Conservation (phyloP, 1,284 basidiomycete genomes). For the Ustilago bromivora region DNA sequence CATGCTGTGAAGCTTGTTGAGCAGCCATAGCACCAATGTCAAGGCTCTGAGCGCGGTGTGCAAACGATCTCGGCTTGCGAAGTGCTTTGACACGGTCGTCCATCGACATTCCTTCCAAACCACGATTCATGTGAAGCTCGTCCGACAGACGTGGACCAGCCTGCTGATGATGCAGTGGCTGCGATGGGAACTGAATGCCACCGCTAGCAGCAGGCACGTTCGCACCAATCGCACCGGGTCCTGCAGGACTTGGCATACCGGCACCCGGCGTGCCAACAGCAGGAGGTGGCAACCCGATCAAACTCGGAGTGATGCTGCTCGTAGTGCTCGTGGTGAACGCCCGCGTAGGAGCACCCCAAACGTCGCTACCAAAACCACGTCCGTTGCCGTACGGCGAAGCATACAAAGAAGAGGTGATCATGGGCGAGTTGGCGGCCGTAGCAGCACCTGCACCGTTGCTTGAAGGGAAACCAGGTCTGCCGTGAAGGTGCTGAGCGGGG, state of each 20-base stretch:
- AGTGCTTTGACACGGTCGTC: conserved; percentile 57
- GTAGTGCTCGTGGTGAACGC: conserved; percentile 41
- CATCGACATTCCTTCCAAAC: conserved; percentile 48
- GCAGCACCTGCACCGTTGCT: conserved; percentile 34
- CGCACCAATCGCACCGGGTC: conserved; percentile 24
- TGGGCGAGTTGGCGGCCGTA: conserved; percentile 53
- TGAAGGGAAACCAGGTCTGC: conserved; percentile 68
- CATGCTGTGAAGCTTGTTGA: conserved; percentile 52
- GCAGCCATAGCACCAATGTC: conserved; percentile 61
- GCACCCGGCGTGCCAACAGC: conserved; percentile 29
- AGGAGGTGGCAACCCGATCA: conserved; percentile 42
- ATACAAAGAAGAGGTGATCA: conserved; percentile 61
- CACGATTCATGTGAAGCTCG: conserved; percentile 48
- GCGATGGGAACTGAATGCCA: conserved; percentile 56
- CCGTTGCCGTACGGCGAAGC: conserved; percentile 61
- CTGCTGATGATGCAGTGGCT: conserved; percentile 39
- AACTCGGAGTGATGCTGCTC: conserved; percentile 40
- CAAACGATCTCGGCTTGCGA: conserved; percentile 61
- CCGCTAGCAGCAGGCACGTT: conserved; percentile 17
- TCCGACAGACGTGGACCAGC: conserved; percentile 50
- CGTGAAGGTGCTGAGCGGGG: conserved; percentile 67
- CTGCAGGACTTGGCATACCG: conserved; percentile 29
- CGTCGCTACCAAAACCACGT: conserved; percentile 59
- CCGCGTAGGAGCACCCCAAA: conserved; percentile 65
- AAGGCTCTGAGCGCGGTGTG: conserved; percentile 62